Base-by-base conservation (phyloP, 2,329 filamentous ascomycete species). In the Magnaporthiopsis poae region DNA sequence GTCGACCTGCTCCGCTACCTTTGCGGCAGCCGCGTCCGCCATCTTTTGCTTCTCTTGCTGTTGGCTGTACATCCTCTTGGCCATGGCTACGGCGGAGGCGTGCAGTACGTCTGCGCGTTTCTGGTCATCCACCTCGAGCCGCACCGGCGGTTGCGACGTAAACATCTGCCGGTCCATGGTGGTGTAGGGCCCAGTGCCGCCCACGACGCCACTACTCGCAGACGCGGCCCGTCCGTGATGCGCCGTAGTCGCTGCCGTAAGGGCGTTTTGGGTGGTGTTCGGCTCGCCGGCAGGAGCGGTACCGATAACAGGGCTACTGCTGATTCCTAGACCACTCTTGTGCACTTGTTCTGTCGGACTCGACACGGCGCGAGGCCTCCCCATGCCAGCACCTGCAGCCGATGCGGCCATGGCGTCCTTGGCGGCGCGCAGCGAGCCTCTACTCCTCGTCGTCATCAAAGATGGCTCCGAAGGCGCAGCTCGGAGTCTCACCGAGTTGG, bases 71-170 rank as follows among this genome's bases (percentile, higher is more conserved):
- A 96, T 94, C 71, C 89, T 86, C 76, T 89, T 90, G 8, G 93
- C 92, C 92, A 97, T 96, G 13, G 90, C 91, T 3, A 96, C 81
- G 2, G 93, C 92, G 27, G 92, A 94, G 36, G 92, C 91, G 69
- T 89, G 89, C 2, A 96, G 80, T 5, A 88, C 86, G 70, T 92
- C 89, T 61, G 88, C 85, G 67, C 85, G 86, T 68, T 85, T 87
- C 75, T 88, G 84, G 72, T 96, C 92, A 60, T 95, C 88, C 0
- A 87, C 78, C 72, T 96, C 91, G 1, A 84, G 79, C 33, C 86
- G 82, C 3, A 96, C 86, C 0, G 88, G 88, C 4, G 92, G 92
- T 46, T 86, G 80, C 1, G 90, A 88, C 0, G 89, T 92, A 74
- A 89, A 96, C 86, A 96, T 90, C 68, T 88, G 87, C 68, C 88